Conservation (phyloP, 345 rosid species). For the Arabis alpina region DNA sequence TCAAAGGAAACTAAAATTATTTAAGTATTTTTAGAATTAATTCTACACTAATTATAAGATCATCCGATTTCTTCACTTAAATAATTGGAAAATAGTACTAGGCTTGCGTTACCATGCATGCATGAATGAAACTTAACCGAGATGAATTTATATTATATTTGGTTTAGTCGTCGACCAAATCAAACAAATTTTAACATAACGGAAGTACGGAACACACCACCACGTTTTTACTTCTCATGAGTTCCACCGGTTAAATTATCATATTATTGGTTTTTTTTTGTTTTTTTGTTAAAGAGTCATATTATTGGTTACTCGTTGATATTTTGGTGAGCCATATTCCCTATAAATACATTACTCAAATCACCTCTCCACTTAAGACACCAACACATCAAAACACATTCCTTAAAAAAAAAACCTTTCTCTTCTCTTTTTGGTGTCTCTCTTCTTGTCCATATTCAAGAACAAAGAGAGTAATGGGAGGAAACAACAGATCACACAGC, state of each 20-base stretch:
- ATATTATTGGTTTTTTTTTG: slow-evolving; percentile 9
- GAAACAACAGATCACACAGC: slow-evolving; percentile 38
- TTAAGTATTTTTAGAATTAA: neutral
- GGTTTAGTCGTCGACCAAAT: too few relatives aligned
- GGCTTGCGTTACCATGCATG: too few relatives aligned
- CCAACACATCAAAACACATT: slow-evolving; percentile 32
- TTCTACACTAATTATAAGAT: neutral
- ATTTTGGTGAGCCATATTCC: slow-evolving; percentile 25
- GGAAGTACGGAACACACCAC: too few relatives aligned
- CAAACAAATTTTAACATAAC: too few relatives aligned
- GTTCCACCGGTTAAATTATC: neutral
- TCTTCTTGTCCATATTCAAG: slow-evolving; percentile 30
- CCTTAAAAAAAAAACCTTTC: slow-evolving; percentile 1
- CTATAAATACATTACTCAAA: slow-evolving; percentile 39
- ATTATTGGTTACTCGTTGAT: slow-evolving; percentile 22
- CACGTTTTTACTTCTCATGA: too few relatives aligned
- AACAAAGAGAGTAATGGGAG: slow-evolving; percentile 38
- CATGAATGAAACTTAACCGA: too few relatives aligned
- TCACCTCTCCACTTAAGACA: slow-evolving; percentile 24
- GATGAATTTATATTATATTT: too few relatives aligned
- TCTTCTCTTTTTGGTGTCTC: slow-evolving; percentile 22
- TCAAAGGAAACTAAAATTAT: neutral
- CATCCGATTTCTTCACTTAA: neutral
- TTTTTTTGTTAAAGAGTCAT: too few relatives aligned
- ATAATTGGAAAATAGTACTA: too few relatives aligned